Percentiles rank a stretch among this genome's conserved stretches.
Evolutionary conservation across 495 filamentous ascomycete species (phyloP).

Genomic region (Lichina pygmaea): DNA sequence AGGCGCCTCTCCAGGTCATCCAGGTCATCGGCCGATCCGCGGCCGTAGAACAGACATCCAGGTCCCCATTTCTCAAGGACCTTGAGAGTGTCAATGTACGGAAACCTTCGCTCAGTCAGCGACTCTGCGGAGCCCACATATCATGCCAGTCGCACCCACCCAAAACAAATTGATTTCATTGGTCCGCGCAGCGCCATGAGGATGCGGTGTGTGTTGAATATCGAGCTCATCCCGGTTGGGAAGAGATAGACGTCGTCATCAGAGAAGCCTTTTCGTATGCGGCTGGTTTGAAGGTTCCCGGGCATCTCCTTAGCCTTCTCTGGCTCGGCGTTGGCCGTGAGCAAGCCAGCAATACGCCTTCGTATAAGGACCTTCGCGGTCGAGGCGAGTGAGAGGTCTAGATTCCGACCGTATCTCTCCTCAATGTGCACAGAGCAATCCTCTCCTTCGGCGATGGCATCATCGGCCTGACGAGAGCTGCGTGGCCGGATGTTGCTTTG

Average conservation of each 20-base stretch:
- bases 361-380: conserved; percentile 71
- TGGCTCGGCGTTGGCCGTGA: conserved; percentile 47
- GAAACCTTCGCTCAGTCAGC: conserved; percentile 30
- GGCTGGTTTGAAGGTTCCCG: conserved; percentile 9
- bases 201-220: conserved; percentile 62
- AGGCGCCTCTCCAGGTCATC: conserved; percentile 62
- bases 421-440: conserved; percentile 69
- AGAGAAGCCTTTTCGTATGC: conserved; percentile 34
- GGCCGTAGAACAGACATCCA: conserved; percentile 73
- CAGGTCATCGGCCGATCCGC: conserved; percentile 53
- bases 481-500: not conserved
- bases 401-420: conserved; percentile 80
- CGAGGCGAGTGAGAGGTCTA: conserved; percentile 46
- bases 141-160: conserved; percentile 19
- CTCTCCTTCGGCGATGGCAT: conserved; percentile 17
- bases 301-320: conserved; percentile 26
- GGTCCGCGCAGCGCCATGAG: conserved; percentile 31
- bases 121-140: conserved; percentile 9
- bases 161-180: conserved; percentile 45
- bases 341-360: conserved; percentile 63
- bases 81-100: conserved; percentile 90
- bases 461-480: conserved; percentile 5
- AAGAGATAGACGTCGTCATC: conserved; percentile 79
- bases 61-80: conserved; percentile 86
- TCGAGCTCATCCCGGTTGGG: conserved; percentile 80